Percentiles rank a stretch among this genome's conserved stretches.
Conservation (phyloP, 2,329 filamentous ascomycete genomes). For the Colletotrichum musicola region DNA sequence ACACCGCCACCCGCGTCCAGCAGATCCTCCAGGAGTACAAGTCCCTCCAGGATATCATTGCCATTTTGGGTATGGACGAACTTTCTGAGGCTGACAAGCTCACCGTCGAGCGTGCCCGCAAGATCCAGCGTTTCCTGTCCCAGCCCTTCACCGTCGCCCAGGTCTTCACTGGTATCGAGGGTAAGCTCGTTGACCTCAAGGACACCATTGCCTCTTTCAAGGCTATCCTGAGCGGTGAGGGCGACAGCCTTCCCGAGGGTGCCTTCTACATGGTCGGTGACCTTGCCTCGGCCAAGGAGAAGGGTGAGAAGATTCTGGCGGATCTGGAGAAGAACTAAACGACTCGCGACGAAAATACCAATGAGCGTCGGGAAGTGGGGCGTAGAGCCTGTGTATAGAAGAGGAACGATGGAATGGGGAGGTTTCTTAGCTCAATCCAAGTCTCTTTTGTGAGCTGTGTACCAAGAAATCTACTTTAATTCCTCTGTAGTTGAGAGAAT, state of each 20-base stretch:
- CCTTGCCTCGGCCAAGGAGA: constrained; percentile 89
- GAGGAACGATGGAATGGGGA: constrained; percentile 63
- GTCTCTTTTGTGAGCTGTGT: constrained; percentile 73
- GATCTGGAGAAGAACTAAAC: constrained; percentile 76
- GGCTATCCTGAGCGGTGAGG: constrained; percentile 94
- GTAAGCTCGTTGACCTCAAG: constrained; percentile 97
- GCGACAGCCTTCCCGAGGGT: constrained; percentile 95
- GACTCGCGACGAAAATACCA: constrained; percentile 39
- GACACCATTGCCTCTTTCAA: constrained; percentile 98
- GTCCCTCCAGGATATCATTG: constrained; percentile 99
- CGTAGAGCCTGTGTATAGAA: constrained; percentile 68
- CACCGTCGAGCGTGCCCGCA: constrained; percentile 99
- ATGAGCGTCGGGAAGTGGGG: constrained; percentile 55
- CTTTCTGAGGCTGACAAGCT: constrained; percentile 99
- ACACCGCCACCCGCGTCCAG: constrained; percentile 93
- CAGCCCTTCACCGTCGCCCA: constrained; percentile 95
- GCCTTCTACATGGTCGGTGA: constrained; percentile 99
- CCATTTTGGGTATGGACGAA: constrained; percentile 99
- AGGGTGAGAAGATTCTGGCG: constrained; percentile 99
- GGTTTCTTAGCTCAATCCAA: constrained; percentile 66
- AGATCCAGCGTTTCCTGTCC: constrained; percentile 99
- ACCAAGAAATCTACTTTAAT: constrained; percentile 67
- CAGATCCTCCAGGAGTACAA: constrained; percentile 99
- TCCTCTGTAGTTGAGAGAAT: constrained; percentile 53
- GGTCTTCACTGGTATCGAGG: constrained; percentile 94